phyloP scores from a whole-genome alignment of 305 asterid genomes.

The Plantago lanceolata region DNA sequence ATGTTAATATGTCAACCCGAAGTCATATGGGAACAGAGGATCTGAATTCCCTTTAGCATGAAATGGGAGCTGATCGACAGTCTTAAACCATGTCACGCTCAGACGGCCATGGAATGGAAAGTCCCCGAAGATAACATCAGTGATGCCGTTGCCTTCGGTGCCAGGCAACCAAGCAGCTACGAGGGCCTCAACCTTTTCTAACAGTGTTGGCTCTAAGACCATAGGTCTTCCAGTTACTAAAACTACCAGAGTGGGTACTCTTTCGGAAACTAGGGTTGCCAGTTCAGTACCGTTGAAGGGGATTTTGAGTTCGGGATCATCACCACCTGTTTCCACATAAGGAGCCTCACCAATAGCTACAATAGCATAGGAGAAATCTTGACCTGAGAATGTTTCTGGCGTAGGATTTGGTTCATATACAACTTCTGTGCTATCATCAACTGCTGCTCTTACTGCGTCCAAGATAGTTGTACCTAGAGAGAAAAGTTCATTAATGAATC shows the following conservation, averaged over 20 bases:
- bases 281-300: conserved; percentile 62
- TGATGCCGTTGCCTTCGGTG: conserved; percentile 69
- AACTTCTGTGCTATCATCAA: conserved; percentile 55
- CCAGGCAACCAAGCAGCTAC: conserved; percentile 96
- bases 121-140: conserved; percentile 77
- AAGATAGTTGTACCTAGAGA: conserved; percentile 68
- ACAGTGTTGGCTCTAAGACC: conserved; percentile 52
- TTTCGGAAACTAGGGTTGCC: conserved; percentile 52
- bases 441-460: conserved; percentile 68
- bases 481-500: conserved; percentile 6
- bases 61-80: conserved; percentile 62
- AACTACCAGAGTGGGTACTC: conserved; percentile 63
- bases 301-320: conserved; percentile 55
- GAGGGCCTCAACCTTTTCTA: conserved; percentile 57
- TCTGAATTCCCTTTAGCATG: conserved; percentile 43
- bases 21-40: conserved; percentile 65
- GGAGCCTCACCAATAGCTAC: conserved; percentile 82
- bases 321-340: conserved; percentile 78
- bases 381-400: conserved; percentile 46
- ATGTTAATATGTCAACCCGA: conserved; percentile 46
- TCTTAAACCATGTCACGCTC: conserved; percentile 79
- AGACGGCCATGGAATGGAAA: conserved; percentile 61
- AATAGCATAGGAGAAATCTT: conserved; percentile 58
- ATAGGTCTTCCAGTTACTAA: conserved; percentile 76
- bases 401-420: conserved; percentile 59